Conservation (phyloP, 2,329 filamentous ascomycete species). For the Paecilomyces niveus region DNA sequence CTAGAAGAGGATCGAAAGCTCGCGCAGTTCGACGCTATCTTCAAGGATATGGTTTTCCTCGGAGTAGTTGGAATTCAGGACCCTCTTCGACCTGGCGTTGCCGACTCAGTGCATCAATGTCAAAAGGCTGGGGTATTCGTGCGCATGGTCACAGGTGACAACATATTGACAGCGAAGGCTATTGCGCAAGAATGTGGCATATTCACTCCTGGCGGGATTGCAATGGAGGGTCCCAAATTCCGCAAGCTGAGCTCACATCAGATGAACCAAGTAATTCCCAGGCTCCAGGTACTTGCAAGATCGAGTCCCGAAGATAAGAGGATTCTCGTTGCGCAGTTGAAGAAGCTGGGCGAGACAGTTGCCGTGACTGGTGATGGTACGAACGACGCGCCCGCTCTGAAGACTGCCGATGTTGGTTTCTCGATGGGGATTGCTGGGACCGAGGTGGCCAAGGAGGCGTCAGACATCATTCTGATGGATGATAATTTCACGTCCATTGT, state of each 20-base stretch:
- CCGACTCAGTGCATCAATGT: constrained; percentile 63
- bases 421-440: constrained; percentile 81
- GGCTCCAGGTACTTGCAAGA: constrained; percentile 62
- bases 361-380: constrained; percentile 79
- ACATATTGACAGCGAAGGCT: constrained; percentile 69
- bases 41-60: constrained; percentile 60
- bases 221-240: constrained; percentile 74
- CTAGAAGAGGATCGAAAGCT: constrained; percentile 54
- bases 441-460: constrained; percentile 78
- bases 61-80: constrained; percentile 75
- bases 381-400: constrained; percentile 75
- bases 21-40: constrained; percentile 60
- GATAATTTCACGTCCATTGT: constrained; percentile 85
- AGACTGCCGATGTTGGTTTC: constrained; percentile 75
- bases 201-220: constrained; percentile 57
- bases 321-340: constrained; percentile 62
- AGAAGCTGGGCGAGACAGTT: constrained; percentile 67
- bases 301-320: constrained; percentile 74
- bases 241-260: constrained; percentile 61
- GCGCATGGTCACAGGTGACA: constrained; percentile 82
- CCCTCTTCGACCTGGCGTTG: constrained; percentile 67
- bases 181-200: constrained; percentile 77
- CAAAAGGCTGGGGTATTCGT: constrained; percentile 71
- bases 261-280: constrained; percentile 61
- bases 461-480: constrained; percentile 79